These are phyloP conservation scores for Starmerella bacillaris DNA, from an alignment of 805 yeast genomes.

Conservation along the genomic window DNA sequence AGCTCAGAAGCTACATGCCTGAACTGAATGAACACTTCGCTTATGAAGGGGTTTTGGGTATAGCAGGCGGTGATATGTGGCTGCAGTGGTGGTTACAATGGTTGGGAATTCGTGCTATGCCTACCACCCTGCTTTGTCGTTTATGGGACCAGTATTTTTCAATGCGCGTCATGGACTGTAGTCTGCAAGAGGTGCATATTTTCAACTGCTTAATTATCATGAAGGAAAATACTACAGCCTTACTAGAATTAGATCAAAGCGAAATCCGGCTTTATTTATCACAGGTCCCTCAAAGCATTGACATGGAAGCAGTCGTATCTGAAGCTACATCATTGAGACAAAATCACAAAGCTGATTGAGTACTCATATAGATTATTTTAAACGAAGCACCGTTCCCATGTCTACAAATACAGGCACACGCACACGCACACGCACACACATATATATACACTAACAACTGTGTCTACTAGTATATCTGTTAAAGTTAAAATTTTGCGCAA, in stretches of 20 bases:
- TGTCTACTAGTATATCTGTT: background rate
- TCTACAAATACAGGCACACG: too few relatives aligned
- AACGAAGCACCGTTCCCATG: too few relatives aligned
- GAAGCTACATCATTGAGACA: slow-evolving; percentile 7
- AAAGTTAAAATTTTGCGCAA: too few relatives aligned
- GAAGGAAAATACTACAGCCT: slow-evolving; percentile 58
- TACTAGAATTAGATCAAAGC: slow-evolving; percentile 75
- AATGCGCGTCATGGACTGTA: slow-evolving; percentile 26
- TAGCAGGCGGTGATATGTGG: slow-evolving; percentile 64
- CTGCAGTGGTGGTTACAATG: slow-evolving; percentile 87
- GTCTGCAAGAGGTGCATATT: slow-evolving; percentile 25
- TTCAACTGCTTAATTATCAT: slow-evolving; percentile 64
- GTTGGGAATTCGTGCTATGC: slow-evolving; percentile 73
- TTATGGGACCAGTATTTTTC: slow-evolving; percentile 80
- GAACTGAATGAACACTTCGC: slow-evolving; percentile 58
- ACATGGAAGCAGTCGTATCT: slow-evolving; percentile 12
- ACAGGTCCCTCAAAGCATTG: slow-evolving; percentile 11
- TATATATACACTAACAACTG: background rate
- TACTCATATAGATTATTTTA: too few relatives aligned
- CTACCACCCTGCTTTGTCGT: slow-evolving; percentile 64
- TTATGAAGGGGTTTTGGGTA: slow-evolving; percentile 57
- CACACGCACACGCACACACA: background rate
- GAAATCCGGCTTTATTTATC: slow-evolving; percentile 64
- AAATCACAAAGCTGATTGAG: too few relatives aligned
- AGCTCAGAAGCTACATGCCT: slow-evolving; percentile 47